Evolutionary conservation across 2,329 filamentous ascomycete genomes (phyloP).

Genomic region (Neofusicoccum laricinum): DNA sequence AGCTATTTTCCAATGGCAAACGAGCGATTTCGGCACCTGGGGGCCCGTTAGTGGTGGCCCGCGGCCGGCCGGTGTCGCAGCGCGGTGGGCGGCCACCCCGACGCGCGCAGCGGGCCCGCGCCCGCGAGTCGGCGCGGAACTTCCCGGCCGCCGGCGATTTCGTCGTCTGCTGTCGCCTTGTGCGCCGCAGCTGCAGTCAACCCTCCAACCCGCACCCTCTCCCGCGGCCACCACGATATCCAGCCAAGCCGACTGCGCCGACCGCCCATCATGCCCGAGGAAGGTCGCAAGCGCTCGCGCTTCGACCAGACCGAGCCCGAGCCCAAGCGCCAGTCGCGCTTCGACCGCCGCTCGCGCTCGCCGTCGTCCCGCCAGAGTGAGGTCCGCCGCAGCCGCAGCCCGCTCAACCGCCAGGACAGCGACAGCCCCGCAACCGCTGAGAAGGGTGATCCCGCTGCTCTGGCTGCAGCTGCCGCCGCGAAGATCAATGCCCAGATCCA

Average conservation of each 20-base stretch:
- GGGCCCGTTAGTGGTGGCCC: neutral
- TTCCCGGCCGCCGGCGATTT: conserved; percentile 6
- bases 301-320: conserved; percentile 91
- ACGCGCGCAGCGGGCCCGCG: neutral
- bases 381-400: conserved; percentile 75
- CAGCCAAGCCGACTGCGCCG: neutral
- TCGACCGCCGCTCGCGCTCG: conserved; percentile 88
- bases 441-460: conserved; percentile 67
- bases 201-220: neutral
- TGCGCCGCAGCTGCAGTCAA: conserved; percentile 4
- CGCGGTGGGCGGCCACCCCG: neutral
- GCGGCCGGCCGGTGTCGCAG: neutral
- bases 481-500: conserved; percentile 48
- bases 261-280: conserved; percentile 64
- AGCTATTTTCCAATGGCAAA: conserved; percentile 11
- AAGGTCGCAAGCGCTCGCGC: conserved; percentile 83
- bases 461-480: conserved; percentile 74
- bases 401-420: conserved; percentile 55
- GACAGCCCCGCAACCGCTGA: conserved; percentile 45
- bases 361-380: conserved; percentile 66
- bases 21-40: conserved; percentile 9
- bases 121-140: neutral
- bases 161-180: neutral
- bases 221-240: neutral
- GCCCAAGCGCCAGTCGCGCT: conserved; percentile 68